Base-by-base conservation (phyloP, 805 yeast genomes). In the Saccharomyces jurei region DNA sequence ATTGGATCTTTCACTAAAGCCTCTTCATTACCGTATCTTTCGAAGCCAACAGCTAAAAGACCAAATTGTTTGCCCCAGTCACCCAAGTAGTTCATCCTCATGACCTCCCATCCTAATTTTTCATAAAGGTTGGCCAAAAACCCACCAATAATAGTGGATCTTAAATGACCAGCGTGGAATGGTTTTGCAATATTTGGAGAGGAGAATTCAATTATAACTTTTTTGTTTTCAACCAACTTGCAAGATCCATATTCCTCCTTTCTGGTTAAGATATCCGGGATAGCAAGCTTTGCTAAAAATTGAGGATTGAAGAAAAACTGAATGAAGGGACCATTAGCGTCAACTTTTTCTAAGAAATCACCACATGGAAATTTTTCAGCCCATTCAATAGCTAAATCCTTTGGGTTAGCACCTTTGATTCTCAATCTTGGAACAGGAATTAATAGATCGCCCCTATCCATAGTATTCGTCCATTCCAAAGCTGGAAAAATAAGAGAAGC, bases 1-100 rank as follows among this genome's bases (percentile, higher is more conserved):
- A 92, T 91, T 54, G 99, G 97, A 71, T 94, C 92, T 49, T 66
- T 65, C 53, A 74, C 75, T 58, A 92, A 78, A 52, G 74, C 74
- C 66, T 84, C 87, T 67, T 86, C 95, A 59, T 79, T 73, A 48
- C 99, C 99, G 68, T 87, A 92, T 66, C 81, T 82, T 53, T 82
- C 81, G 72, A 86, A 92, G 41, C 97, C 99, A 58, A 94, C 86
- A 27, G 98, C 99, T 62, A 92, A 79, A 49, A 92, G 71, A 72
- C 99, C 99, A 67, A 92, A 92, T 76, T 92, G 99, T 74, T 94
- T 92, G 51, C 99, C 99, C 98, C 99, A 92, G 75, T 92, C 99
- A 65, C 99, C 99, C 60, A 92, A 78, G 73, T 92, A 92, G 77
- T 92, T 92, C 77, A 92, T 79, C 73, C 97, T 81, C 61, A 81